Evolutionary conservation across 176 grass and related monocot species (phyloP), one percentile per base, ranked within the genome.

Genomic region (Tillandsia leiboldiana): DNA sequence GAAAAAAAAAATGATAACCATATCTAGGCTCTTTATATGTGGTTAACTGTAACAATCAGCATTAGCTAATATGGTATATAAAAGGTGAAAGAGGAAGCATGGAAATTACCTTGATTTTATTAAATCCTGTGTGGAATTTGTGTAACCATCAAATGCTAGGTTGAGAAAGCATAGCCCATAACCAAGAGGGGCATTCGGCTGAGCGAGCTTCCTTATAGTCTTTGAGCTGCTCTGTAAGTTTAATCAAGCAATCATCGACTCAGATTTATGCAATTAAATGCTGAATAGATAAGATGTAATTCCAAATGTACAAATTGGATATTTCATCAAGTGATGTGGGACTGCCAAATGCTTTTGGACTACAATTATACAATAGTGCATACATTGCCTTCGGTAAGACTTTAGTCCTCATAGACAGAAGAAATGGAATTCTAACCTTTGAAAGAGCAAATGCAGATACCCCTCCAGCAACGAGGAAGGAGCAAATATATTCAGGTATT

Each of bases 111-210:
- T 42, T 42, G 33, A 42, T 42, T 42, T 42, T 42, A 99, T 88
- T 51, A 89, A 86, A 87, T 99, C 95, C 77, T 99, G 95, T 72
- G 95, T 99, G 14, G 95, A 87, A 52, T 99, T 99, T 42, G 95
- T 99, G 63, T 94, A 99, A 26, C 95, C 95, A 47, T 99, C 95
- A 82, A 99, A 99, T 51, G 85, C 87, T 82, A 99, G 33, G 53
- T 99, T 99, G n/a, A 99, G 72, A 71, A 99, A 99, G 82, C 95
- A 99, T 74, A 99, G 77, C 11, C 81, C 72, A 28, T 94, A 99
- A 29, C 95, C 95, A 73, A 99, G 80, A 73, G 90, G 90, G 1
- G 87, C 95, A 80, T 99, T 99, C 70, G 95, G 95, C 64, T 99
- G 82, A 82, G 95, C 90, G 71, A 99, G 87, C 84, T 94, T 99